phyloP scores from a whole-genome alignment of 106 monocot species.

The Chionographis japonica region DNA sequence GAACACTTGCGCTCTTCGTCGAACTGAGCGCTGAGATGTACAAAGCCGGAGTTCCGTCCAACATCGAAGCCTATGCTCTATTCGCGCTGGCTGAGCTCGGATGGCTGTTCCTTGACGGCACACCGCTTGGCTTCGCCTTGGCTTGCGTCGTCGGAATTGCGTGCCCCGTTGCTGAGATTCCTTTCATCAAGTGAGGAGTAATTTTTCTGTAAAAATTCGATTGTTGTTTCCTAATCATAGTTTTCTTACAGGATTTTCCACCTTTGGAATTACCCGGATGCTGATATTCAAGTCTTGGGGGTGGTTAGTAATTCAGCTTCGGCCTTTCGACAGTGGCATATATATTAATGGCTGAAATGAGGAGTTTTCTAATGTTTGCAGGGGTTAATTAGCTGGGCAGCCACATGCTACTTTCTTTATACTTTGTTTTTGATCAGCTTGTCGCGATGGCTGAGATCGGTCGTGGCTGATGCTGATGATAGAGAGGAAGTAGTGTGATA shows the following conservation, averaged over 20 bases:
- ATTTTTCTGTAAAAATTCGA: background rate
- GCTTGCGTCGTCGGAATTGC: constrained; percentile 53
- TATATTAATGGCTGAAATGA: background rate
- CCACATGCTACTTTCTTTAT: constrained; percentile 75
- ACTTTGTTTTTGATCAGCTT: constrained; percentile 54
- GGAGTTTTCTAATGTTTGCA: constrained; percentile 14
- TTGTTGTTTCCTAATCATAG: background rate
- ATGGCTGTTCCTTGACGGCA: constrained; percentile 59
- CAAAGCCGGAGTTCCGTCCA: constrained; percentile 47
- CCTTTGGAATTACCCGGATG: constrained; percentile 66
- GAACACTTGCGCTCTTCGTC: constrained; percentile 42
- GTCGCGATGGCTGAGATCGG: constrained; percentile 39
- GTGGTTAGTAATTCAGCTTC: constrained; percentile 33
- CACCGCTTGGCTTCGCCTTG: constrained; percentile 63
- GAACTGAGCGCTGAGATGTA: constrained; percentile 75
- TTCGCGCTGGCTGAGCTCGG: constrained; percentile 61
- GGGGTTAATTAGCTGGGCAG: constrained; percentile 79
- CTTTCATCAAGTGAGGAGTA: constrained; percentile 56
- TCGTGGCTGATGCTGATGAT: constrained; percentile 7
- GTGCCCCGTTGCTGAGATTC: constrained; percentile 72
- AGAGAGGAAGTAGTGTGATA: background rate
- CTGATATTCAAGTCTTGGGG: constrained; percentile 61
- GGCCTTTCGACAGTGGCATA: no score
- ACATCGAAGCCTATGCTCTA: constrained; percentile 58
- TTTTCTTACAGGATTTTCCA: constrained; percentile 39